These are phyloP conservation scores for Kitagawia praeruptora DNA, from an alignment of 129 eudicot species.

Conservation along the genomic window DNA sequence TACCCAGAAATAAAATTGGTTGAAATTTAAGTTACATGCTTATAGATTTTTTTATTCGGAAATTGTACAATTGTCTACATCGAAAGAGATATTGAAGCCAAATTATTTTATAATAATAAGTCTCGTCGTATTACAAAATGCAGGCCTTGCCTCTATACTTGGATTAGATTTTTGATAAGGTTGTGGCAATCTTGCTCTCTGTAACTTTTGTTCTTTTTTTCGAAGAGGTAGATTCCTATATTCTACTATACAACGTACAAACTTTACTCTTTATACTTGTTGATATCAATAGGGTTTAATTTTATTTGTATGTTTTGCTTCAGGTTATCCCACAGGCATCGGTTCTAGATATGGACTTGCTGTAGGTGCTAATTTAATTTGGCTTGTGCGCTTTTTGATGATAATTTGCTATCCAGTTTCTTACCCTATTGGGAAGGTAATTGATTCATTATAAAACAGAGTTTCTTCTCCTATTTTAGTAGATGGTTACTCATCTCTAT, in stretches of 20 bases:
- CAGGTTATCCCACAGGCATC: slow-evolving; percentile 97
- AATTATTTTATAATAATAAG: too few relatives aligned
- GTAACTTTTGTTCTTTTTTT: slow-evolving; percentile 87
- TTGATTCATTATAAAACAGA: background rate
- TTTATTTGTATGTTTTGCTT: slow-evolving; percentile 8
- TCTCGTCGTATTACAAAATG: slow-evolving; percentile 16
- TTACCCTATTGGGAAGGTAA: slow-evolving; percentile 86
- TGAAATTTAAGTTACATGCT: background rate
- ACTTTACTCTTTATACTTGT: background rate
- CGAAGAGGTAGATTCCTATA: slow-evolving; percentile 57
- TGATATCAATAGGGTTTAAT: background rate
- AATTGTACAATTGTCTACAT: background rate
- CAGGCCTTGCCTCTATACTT: slow-evolving; percentile 95
- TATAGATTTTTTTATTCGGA: background rate
- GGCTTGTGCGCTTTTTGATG: slow-evolving; percentile 88
- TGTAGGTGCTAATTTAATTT: slow-evolving; percentile 84
- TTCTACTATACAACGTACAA: background rate
- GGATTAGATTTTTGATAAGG: slow-evolving; percentile 80
- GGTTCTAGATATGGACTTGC: slow-evolving; percentile 98
- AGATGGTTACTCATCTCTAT: background rate
- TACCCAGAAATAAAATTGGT: background rate
- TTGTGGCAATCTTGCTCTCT: slow-evolving; percentile 82
- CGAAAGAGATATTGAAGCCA: too few relatives aligned
- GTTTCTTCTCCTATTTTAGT: background rate
- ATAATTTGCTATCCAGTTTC: slow-evolving; percentile 74